Evolutionary conservation across 192 early-diverging fungal species (phyloP).

Genomic region (Rhizoclosmatium sp.): DNA sequence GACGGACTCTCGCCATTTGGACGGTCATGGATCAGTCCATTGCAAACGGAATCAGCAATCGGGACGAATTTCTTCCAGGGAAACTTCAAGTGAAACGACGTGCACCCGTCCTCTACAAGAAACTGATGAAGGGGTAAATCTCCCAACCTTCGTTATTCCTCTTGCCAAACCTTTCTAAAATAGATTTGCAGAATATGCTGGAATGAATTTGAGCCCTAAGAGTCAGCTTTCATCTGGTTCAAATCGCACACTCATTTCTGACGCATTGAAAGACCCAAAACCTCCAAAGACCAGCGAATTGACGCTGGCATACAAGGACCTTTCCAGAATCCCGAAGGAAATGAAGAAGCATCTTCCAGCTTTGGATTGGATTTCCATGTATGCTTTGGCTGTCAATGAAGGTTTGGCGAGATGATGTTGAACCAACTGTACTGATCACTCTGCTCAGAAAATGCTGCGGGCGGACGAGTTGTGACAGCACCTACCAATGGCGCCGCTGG

Average conservation of each 20-base stretch:
- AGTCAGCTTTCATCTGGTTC: neutral
- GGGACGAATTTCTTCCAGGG: conserved; percentile 75
- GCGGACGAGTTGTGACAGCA: conserved; percentile 74
- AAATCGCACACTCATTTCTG: neutral
- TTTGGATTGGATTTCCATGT: conserved; percentile 90
- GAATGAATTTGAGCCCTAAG: conserved; percentile 30
- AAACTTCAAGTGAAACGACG: conserved; percentile 81
- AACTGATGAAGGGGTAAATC: conserved; percentile 61
- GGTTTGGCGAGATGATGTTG: conserved; percentile 66
- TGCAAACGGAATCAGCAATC: conserved; percentile 49
- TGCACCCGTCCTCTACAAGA: conserved; percentile 86
- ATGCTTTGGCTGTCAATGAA: conserved; percentile 97
- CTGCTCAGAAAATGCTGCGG: conserved; percentile 59
- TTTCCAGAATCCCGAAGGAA: conserved; percentile 19
- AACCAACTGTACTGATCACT: too few species aligned
- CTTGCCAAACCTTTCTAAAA: conserved; percentile 28
- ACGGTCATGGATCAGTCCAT: conserved; percentile 88
- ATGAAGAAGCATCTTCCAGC: conserved; percentile 77
- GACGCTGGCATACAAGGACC: conserved; percentile 38
- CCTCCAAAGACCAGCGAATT: conserved; percentile 10
- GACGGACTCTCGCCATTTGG: conserved; percentile 83
- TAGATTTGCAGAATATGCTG: conserved; percentile 57
- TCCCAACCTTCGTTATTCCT: too few species aligned
- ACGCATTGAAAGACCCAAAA: neutral
- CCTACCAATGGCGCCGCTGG: conserved; percentile 97